Evolutionary conservation across 768 basidiomycete genomes (phyloP), one percentile per base, ranked within the genome.

Genomic region (Tulasnella sp.): DNA sequence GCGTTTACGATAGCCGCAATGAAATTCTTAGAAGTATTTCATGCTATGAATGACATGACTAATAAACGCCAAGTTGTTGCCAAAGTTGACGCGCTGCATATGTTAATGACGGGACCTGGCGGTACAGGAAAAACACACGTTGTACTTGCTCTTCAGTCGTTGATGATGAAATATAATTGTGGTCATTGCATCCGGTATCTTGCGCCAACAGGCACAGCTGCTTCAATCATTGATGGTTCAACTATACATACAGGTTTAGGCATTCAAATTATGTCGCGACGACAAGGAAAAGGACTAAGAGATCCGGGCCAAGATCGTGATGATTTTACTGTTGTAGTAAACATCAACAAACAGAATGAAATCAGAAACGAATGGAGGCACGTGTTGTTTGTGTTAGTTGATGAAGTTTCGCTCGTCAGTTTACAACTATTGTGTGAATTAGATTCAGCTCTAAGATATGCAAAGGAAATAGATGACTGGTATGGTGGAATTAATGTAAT

Each of bases 61-160:
- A 50, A 45, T 50, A 12, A 45, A 10, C 24, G 46, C 13, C 15
- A 43, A 25, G 20, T 45, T 10, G n/a, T 45, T 12, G 42, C 3
- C 15, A 12, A 15, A 32, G 29, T 28, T 12, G 24, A 48, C 2
- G 62, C 63, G 32, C 27, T 65, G 7, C 45, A 58, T 0, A 67
- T 72, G 68, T 66, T 63, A 20, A 10, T 73, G 0, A 58, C 57
- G 2, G 71, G 71, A 0, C 48, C 69, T 1, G 70, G 67, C 5
- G 71, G 71, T 1, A 72, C 71, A 1, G 71, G 72, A 0, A 74
- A 72, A 58, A 67, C 66, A 0, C 46, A 62, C 13, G 67, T 72
- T 1, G 65, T 73, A 1, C 53, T 64, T 33, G 67, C 68, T 0
- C 13, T 72, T 1, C 58, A 57, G 20, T 59, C 61, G 1, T 67